A percentile compares a stretch with the other conserved stretches of the same genome.
phyloP scores from a whole-genome alignment of 495 filamentous ascomycete genomes.

The Tuber aestivum region DNA sequence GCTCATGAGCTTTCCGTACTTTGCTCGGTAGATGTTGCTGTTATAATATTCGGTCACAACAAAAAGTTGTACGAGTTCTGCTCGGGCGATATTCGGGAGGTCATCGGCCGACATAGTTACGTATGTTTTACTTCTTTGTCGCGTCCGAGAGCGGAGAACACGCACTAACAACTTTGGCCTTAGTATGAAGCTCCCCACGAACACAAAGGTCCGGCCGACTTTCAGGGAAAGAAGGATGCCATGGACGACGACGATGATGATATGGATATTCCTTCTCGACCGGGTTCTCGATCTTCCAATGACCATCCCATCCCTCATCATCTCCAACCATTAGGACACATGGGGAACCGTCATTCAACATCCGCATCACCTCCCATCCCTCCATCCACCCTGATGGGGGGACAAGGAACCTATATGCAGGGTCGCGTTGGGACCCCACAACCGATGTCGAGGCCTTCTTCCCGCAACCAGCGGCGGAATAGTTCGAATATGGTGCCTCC shows the following conservation, averaged over 20 bases:
- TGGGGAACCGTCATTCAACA: constrained; percentile 61
- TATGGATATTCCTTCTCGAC: constrained; percentile 53
- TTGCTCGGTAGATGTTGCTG: constrained; percentile 95
- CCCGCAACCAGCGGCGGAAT: constrained; percentile 66
- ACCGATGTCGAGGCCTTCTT: constrained; percentile 62
- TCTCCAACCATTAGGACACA: constrained; percentile 68
- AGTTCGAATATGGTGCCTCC: constrained; percentile 69
- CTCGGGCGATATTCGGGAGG: constrained; percentile 85
- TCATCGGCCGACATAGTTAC: constrained; percentile 78
- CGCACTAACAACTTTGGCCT: constrained; percentile 37
- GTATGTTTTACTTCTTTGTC: constrained; percentile 52
- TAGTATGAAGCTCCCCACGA: constrained; percentile 91
- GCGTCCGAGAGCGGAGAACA: constrained; percentile 19
- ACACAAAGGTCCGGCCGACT: constrained; percentile 92
- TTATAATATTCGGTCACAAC: constrained; percentile 96
- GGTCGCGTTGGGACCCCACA: constrained; percentile 39
- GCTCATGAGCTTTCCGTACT: constrained; percentile 96
- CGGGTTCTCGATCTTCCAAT: constrained; percentile 30
- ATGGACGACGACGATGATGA: constrained; percentile 89
- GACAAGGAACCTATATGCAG: constrained; percentile 33
- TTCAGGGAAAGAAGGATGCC: constrained; percentile 72
- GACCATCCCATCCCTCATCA: constrained; percentile 56
- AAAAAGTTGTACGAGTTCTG: constrained; percentile 98
- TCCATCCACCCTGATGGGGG: constrained; percentile 35
- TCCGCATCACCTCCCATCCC: constrained; percentile 84